Base-by-base conservation (phyloP, 257 asterid genomes). In the Solanum ahanhuiri region DNA sequence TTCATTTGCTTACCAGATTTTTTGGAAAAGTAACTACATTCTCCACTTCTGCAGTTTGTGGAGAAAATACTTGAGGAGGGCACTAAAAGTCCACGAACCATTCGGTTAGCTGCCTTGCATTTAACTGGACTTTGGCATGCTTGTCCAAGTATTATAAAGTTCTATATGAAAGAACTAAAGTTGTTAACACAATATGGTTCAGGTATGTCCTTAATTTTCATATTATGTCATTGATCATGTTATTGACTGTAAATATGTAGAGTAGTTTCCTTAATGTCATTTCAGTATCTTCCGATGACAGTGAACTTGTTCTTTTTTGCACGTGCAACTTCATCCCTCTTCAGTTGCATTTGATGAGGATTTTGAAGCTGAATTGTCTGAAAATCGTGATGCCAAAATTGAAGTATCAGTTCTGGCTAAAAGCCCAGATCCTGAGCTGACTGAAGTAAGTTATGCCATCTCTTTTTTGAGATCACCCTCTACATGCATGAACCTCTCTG, bases 261-360 rank as follows among this genome's bases (percentile, higher is more conserved):
- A 48, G 84, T 51, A 81, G 67, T 81, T 45, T 81, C 30, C 86
- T 51, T 23, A 71, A 25, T 77, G 83, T 83, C 83, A 39, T 75
- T 30, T 41, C 75, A 34, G 39, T 41, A 77, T n/a, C 72, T 43
- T n/a, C 86, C 33, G 30, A 48, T 48, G 67, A 48, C 67, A 17
- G 67, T 28, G 60, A 43, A 43, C 86, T 87, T 85, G 5, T 69
- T 54, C 64, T 30, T 15, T 86, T 35, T 58, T 63, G 41, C 72
- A 72, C 17, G 6, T 86, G 20, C 35, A 63, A 86, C 8, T 75
- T 85, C 51, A 69, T 87, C 76, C 83, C 81, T 66, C 88, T 34
- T 75, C 85, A 93, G 98, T 96, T 93, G 98, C 98, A 85, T 96
- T 96, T 91, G 99, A 96, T 91, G 99, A 96, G 90, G 99, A 96